phyloP scores from a whole-genome alignment of 2,329 filamentous ascomycete genomes.

The Myriosclerotinia curreyana region DNA sequence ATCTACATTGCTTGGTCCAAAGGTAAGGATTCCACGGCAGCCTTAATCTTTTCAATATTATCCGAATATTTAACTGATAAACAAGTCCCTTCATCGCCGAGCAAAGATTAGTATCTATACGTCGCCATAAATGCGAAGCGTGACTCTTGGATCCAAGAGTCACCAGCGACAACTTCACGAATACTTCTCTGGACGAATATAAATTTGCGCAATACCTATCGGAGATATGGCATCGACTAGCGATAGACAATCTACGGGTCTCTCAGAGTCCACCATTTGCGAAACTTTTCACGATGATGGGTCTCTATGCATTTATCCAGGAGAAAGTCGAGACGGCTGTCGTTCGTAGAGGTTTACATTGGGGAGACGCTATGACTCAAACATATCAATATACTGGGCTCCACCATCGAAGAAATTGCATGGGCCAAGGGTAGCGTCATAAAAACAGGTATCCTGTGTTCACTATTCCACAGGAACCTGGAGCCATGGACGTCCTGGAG shows the following conservation, averaged over 20 bases:
- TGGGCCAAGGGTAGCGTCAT: conserved; percentile 92
- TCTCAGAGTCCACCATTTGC: not conserved
- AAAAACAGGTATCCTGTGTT: conserved; percentile 61
- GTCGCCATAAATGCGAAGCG: not conserved
- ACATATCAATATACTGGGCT: conserved; percentile 74
- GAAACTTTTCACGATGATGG: not conserved
- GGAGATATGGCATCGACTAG: not conserved
- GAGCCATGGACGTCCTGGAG: not conserved
- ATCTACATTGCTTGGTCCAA: conserved; percentile 1
- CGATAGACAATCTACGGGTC: not conserved
- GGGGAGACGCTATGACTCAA: conserved; percentile 45
- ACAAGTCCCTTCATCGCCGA: no score
- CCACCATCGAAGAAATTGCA: conserved; percentile 74
- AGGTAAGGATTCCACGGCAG: conserved; percentile 5
- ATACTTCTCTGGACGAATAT: not conserved
- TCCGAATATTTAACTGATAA: not conserved
- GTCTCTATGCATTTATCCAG: not conserved
- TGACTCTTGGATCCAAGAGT: not conserved
- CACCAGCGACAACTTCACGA: not conserved
- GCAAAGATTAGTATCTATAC: not conserved
- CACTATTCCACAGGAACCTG: not conserved
- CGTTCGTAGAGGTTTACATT: not conserved
- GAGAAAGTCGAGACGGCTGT: not conserved
- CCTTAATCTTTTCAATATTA: not conserved
- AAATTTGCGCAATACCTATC: not conserved